These are phyloP conservation scores for Acanthamoeba castellanii DNA, from an alignment of 208 protist genomes.

Conservation along the genomic window DNA sequence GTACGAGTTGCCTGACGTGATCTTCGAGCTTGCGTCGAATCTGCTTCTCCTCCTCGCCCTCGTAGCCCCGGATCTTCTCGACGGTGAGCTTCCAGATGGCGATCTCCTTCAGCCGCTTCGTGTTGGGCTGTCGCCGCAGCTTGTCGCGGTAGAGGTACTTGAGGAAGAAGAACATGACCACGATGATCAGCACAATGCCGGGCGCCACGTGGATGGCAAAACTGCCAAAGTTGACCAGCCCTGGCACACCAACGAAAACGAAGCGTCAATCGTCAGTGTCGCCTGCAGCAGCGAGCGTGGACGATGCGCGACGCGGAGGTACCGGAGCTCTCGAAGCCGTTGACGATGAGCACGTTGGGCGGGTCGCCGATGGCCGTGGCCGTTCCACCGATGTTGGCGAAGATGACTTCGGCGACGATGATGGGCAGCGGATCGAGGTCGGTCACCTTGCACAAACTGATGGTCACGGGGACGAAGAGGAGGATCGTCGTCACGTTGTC, in stretches of 20 bases:
- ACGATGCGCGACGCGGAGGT: background rate
- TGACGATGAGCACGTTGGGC: slow-evolving; percentile 89
- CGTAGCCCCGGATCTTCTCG: slow-evolving; percentile 38
- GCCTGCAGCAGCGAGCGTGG: background rate
- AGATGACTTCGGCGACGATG: slow-evolving; percentile 86
- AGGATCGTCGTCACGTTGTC: slow-evolving; percentile 91
- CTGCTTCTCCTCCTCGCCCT: slow-evolving; percentile 74
- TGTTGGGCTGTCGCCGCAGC: slow-evolving; percentile 18
- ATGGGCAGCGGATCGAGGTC: slow-evolving; percentile 85
- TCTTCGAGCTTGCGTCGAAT: slow-evolving; percentile 41
- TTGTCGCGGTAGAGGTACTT: slow-evolving; percentile 67
- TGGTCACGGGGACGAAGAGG: slow-evolving; percentile 88
- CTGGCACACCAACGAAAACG: background rate
- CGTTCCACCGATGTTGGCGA: slow-evolving; percentile 87
- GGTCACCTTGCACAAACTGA: slow-evolving; percentile 84
- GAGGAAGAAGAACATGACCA: slow-evolving; percentile 61
- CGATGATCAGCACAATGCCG: slow-evolving; percentile 42
- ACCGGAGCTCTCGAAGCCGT: slow-evolving; percentile 33
- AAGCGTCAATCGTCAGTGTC: background rate
- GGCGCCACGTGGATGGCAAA: slow-evolving; percentile 69
- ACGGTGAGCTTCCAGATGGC: slow-evolving; percentile 74
- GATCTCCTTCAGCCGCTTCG: slow-evolving; percentile 56
- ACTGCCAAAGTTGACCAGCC: slow-evolving; percentile 63
- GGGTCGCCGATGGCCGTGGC: slow-evolving; percentile 87
- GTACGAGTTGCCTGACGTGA: slow-evolving; percentile 49